Conservation (phyloP, 1,284 basidiomycete genomes). For the Termitomyces sp. region DNA sequence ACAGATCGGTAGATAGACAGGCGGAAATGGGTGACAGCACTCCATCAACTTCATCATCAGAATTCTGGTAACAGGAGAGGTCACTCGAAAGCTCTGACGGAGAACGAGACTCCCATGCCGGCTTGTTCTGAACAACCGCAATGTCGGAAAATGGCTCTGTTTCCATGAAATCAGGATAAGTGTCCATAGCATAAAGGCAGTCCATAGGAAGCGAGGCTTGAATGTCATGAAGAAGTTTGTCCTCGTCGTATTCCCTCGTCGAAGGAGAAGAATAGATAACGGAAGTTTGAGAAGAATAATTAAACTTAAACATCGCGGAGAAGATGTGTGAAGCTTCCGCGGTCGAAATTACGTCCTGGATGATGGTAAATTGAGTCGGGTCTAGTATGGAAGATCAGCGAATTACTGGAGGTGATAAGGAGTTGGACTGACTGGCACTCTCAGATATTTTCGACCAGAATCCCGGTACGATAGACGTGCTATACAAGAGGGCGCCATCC, state of each 20-base stretch:
- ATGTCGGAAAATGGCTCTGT: constrained; percentile 25
- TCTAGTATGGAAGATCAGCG: constrained; percentile 30
- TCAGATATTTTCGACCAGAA: constrained; percentile 55
- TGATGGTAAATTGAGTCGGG: constrained; percentile 49
- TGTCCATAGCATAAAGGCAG: constrained; percentile 27
- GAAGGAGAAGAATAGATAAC: constrained; percentile 10
- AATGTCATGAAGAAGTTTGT: constrained; percentile 15
- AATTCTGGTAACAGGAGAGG: constrained; percentile 10
- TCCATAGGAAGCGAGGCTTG: constrained; percentile 20
- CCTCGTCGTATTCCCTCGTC: constrained; percentile 17
- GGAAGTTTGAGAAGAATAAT: constrained; percentile 25
- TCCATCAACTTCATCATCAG: constrained; percentile 17
- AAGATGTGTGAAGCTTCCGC: constrained; percentile 31
- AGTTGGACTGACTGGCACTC: constrained; percentile 40
- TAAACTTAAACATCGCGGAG: constrained; percentile 49
- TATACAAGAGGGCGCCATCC: constrained; percentile 45
- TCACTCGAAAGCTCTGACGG: constrained; percentile 18
- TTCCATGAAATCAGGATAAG: constrained; percentile 22
- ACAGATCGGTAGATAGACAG: constrained; percentile 21
- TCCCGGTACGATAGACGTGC: constrained; percentile 50
- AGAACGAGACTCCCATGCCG: constrained; percentile 24
- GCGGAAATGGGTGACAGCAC: constrained; percentile 19
- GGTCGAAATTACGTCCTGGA: constrained; percentile 49
- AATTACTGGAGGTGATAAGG: not conserved
- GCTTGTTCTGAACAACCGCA: constrained; percentile 16